phyloP scores from a whole-genome alignment of 495 filamentous ascomycete species.

The Neurospora hispaniola region DNA sequence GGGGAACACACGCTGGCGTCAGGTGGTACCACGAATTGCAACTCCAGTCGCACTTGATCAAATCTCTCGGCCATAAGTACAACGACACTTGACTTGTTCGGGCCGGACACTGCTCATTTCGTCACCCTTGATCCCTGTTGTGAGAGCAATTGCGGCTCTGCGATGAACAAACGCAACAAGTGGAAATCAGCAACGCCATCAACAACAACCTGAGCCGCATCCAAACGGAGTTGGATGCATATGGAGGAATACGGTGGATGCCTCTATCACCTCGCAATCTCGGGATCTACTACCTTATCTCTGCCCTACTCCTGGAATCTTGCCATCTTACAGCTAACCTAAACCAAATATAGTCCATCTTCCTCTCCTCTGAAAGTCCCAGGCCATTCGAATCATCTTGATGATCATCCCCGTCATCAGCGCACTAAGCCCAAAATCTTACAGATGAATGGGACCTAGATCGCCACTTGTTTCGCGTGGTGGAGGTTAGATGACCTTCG shows the following conservation, averaged over 20 bases:
- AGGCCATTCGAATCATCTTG: background rate
- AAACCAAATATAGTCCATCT: background rate
- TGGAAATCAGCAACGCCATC: background rate
- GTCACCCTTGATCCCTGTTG: background rate
- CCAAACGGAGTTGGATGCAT: background rate
- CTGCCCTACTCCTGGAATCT: background rate
- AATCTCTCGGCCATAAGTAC: background rate
- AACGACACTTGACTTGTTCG: background rate
- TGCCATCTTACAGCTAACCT: background rate
- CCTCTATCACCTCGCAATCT: background rate
- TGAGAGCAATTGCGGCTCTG: background rate
- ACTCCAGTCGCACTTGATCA: background rate
- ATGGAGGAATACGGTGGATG: background rate
- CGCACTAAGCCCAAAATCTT: background rate
- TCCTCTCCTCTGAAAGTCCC: background rate
- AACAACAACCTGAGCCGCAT: background rate
- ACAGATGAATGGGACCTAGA: background rate
- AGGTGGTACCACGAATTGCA: background rate
- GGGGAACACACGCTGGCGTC: background rate
- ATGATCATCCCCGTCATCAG: background rate
- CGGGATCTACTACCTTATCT: background rate
- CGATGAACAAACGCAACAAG: background rate
- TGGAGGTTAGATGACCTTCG: background rate
- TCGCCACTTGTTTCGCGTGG: background rate
- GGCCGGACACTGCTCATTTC: background rate